Evolutionary conservation across 2,329 filamentous ascomycete species (phyloP).

Genomic region (Lasiodiplodia sp.): DNA sequence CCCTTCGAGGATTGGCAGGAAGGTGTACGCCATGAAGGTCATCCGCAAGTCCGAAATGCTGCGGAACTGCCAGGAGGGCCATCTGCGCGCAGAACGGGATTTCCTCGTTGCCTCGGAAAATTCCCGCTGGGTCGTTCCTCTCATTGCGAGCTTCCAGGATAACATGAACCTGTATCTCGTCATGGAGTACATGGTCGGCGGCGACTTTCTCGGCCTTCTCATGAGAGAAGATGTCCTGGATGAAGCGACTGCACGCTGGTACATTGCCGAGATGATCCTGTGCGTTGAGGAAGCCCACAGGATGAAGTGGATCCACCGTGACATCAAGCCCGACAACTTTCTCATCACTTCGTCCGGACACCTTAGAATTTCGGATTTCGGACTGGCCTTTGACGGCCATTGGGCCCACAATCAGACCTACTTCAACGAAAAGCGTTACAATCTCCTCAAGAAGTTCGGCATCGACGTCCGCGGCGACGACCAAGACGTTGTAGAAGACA

Average conservation of each 20-base stretch:
- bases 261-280: constrained; percentile 93
- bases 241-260: constrained; percentile 82
- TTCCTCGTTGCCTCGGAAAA: constrained; percentile 88
- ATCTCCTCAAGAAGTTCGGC: constrained; percentile 76
- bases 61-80: constrained; percentile 87
- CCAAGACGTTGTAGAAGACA: constrained; percentile 67
- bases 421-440: constrained; percentile 83
- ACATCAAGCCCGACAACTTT: constrained; percentile 98
- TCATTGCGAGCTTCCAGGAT: constrained; percentile 91
- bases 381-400: constrained; percentile 91
- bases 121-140: constrained; percentile 88
- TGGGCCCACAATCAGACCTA: constrained; percentile 92
- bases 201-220: constrained; percentile 87
- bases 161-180: constrained; percentile 84
- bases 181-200: constrained; percentile 98
- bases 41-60: constrained; percentile 96
- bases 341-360: constrained; percentile 88
- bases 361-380: constrained; percentile 95
- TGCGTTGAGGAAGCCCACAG: constrained; percentile 92
- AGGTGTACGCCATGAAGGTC: constrained; percentile 95
- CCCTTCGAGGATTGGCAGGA: constrained; percentile 49
- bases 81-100: constrained; percentile 88
- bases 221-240: constrained; percentile 84
- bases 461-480: constrained; percentile 77
- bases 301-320: constrained; percentile 89